phyloP scores from a whole-genome alignment of 177 flowering plant genomes.

The Vitis hybrid region DNA sequence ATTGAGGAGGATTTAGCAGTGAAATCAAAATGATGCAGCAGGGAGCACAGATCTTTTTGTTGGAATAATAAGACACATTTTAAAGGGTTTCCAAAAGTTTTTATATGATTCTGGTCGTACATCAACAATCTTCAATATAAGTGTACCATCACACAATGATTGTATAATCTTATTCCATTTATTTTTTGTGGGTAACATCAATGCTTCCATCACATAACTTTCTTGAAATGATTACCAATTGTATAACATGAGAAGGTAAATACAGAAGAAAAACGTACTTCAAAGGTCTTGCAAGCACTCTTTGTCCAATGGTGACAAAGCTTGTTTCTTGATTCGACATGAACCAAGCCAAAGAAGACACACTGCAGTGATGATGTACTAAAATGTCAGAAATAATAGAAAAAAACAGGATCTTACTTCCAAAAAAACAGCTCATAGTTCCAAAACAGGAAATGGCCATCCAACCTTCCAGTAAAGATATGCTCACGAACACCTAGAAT shows the following conservation, averaged over 20 bases:
- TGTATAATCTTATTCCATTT: no score
- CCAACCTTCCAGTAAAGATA: conserved; percentile 96
- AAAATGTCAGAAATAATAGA: conserved; percentile 5
- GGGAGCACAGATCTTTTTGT: no score
- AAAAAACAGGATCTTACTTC: background rate
- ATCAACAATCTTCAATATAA: no score
- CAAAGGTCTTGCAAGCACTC: conserved; percentile 94
- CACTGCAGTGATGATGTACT: conserved; percentile 52
- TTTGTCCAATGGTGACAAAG: conserved; percentile 96
- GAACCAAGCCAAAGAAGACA: conserved; percentile 98
- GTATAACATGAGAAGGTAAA: conserved; percentile 1
- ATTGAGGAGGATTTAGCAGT: no score
- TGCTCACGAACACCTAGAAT: conserved; percentile 97
- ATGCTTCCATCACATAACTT: no score
- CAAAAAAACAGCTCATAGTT: background rate
- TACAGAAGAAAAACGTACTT: conserved; percentile 50
- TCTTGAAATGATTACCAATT: background rate
- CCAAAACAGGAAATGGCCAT: conserved; percentile 5
- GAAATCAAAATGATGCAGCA: no score
- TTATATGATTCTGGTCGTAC: no score
- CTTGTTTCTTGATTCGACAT: conserved; percentile 99
- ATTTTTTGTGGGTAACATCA: no score
- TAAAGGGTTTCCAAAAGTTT: no score
- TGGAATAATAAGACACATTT: no score
- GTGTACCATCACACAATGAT: no score